Base-by-base conservation (phyloP, 257 asterid genomes). In the Nicotiana noctiflora region DNA sequence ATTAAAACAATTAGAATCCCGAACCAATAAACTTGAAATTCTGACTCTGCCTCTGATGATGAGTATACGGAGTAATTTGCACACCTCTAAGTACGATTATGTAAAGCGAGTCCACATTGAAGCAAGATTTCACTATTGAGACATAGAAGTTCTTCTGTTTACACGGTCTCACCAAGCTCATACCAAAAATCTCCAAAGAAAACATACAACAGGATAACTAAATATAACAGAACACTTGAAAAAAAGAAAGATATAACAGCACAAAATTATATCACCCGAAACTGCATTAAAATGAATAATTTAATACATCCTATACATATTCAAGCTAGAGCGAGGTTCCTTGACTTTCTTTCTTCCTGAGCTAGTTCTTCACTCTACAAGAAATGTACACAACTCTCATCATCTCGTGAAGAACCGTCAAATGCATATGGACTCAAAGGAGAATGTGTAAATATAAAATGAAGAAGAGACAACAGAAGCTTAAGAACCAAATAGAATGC, bases 361-460 rank as follows among this genome's bases (percentile, higher is more conserved):
- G 27, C 63, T 79, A 79, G 23, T 63, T 75, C 75, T 82, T 76
- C 82, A 76, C 81, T 79, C 84, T 80, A 85, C 76, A 75, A 76
- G 61, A 64, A 79, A 85, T 85, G 84, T 82, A 82, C 88, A 85
- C 60, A 66, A 63, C 77, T 75, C 72, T 53, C 59, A 7, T 70
- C 77, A 70, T 70, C 77, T 29, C 65, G 27, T 75, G 76, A 65
- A 79, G 66, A 82, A 75, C 81, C 52, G 55, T 57, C 34, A 53
- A 72, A 52, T 55, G 65, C 80, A 82, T 80, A 79, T 80, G 80
- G 72, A 80, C 70, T 80, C 44, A 55, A 76, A 76, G 60, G 37
- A 56, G 37, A 70, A 82, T 80, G 51, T 82, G 57, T 49, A 74
- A 25, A 25, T 14, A 44, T 3, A 44, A 83, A 83, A 80, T 65